Evolutionary conservation across 805 yeast genomes (phyloP).

Genomic region (Candida tammaniensis): DNA sequence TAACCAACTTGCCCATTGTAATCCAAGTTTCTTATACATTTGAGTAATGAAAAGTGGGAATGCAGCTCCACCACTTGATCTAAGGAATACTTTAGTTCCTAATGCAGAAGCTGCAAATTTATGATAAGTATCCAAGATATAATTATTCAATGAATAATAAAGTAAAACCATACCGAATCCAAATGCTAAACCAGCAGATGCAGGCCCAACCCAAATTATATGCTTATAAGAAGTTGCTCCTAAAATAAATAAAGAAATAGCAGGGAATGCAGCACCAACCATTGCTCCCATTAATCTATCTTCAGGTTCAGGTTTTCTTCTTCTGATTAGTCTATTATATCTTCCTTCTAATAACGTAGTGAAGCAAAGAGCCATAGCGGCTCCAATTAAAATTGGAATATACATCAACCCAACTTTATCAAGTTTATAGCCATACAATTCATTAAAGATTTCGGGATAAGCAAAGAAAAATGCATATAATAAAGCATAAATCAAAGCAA

Average conservation of each 20-base stretch:
- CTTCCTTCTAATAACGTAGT: slow-evolving; percentile 70
- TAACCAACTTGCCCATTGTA: slow-evolving; percentile 80
- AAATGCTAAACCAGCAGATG: slow-evolving; percentile 56
- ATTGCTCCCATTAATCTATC: slow-evolving; percentile 78
- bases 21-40: slow-evolving; percentile 71
- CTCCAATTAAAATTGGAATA: slow-evolving; percentile 89
- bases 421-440: slow-evolving; percentile 73
- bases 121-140: slow-evolving; percentile 81
- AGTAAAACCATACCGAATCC: slow-evolving; percentile 63
- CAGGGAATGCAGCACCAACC: slow-evolving; percentile 82
- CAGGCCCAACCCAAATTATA: slow-evolving; percentile 66
- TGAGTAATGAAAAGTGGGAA: slow-evolving; percentile 80
- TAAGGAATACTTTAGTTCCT: slow-evolving; percentile 76
- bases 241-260: slow-evolving; percentile 71
- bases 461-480: slow-evolving; percentile 94
- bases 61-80: slow-evolving; percentile 85
- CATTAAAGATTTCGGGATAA: slow-evolving; percentile 82
- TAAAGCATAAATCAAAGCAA: slow-evolving; percentile 85
- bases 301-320: slow-evolving; percentile 69
- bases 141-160: slow-evolving; percentile 63
- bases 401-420: slow-evolving; percentile 82
- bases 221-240: slow-evolving; percentile 76
- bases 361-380: slow-evolving; percentile 64
- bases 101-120: slow-evolving; percentile 77
- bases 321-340: slow-evolving; percentile 51